phyloP scores from a whole-genome alignment of 2,329 filamentous ascomycete genomes.

The Ophiocordyceps robertsii region DNA sequence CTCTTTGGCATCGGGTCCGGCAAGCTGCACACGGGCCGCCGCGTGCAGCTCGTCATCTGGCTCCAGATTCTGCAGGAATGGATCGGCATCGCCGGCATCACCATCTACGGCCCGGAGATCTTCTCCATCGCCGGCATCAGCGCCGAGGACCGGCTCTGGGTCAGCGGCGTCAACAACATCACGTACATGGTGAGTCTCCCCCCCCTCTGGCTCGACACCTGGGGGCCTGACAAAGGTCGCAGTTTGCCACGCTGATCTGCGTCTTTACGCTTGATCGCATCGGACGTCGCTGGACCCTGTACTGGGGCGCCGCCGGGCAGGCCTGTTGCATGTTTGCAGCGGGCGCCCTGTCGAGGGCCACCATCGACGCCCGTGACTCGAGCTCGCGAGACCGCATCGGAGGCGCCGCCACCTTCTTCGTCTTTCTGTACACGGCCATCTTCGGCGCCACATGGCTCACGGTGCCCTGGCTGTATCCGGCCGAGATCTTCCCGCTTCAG shows the following conservation, averaged over 20 bases:
- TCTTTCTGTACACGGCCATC: slow-evolving; percentile 40
- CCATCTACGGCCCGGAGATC: slow-evolving; percentile 43
- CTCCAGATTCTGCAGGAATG: slow-evolving; percentile 59
- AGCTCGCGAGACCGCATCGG: slow-evolving; percentile 36
- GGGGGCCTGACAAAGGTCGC: too few species aligned
- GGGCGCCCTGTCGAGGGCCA: slow-evolving; percentile 43
- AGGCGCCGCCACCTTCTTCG: slow-evolving; percentile 54
- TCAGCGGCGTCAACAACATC: slow-evolving; percentile 40
- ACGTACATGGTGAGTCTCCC: slow-evolving; percentile 29
- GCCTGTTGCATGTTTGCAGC: slow-evolving; percentile 55
- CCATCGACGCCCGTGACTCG: slow-evolving; percentile 28
- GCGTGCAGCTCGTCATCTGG: slow-evolving; percentile 59
- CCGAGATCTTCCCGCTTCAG: slow-evolving; percentile 61
- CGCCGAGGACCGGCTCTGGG: slow-evolving; percentile 47
- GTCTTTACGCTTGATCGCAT: slow-evolving; percentile 59
- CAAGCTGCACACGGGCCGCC: slow-evolving; percentile 51
- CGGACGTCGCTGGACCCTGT: slow-evolving; percentile 54
- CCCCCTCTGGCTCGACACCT: too few species aligned
- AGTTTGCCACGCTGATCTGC: slow-evolving; percentile 45
- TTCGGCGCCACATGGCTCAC: slow-evolving; percentile 34
- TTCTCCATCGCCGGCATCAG: slow-evolving; percentile 56
- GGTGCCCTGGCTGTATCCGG: slow-evolving; percentile 50
- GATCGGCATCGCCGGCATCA: slow-evolving; percentile 57
- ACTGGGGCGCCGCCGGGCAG: slow-evolving; percentile 52
- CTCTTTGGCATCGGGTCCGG: slow-evolving; percentile 52